Percentiles rank a stretch among this genome's conserved stretches.
Evolutionary conservation across 208 protist species (phyloP).

Genomic region (Blastocrithidia nonstop): DNA sequence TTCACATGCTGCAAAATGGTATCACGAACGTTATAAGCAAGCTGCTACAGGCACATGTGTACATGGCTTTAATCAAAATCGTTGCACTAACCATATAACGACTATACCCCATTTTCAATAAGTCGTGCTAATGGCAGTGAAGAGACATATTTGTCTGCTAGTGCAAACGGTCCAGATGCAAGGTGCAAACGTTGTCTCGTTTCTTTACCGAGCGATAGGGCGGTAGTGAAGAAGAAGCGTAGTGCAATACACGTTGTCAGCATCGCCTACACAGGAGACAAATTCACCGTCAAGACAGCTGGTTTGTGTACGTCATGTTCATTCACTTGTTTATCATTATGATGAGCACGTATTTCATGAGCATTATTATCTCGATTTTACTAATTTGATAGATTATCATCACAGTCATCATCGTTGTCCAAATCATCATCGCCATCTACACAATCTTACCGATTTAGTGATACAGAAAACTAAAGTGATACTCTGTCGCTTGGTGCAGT

Average conservation of each 20-base stretch:
- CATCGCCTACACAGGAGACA: slow-evolving; percentile 64
- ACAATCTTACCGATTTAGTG: slow-evolving; percentile 6
- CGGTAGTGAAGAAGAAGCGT: slow-evolving; percentile 49
- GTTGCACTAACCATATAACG: slow-evolving; percentile 10
- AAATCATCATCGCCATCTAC: too few species aligned
- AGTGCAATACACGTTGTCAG: slow-evolving; percentile 31
- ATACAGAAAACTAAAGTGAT: slow-evolving; percentile 19
- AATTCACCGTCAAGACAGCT: slow-evolving; percentile 16
- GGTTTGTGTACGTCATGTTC: neutral
- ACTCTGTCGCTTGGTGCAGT: slow-evolving; percentile 14
- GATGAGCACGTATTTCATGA: neutral
- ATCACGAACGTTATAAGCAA: slow-evolving; percentile 55
- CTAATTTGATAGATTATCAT: neutral
- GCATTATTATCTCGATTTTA: neutral
- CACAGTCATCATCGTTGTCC: neutral
- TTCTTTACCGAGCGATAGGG: slow-evolving; percentile 6
- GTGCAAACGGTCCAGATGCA: slow-evolving; percentile 2
- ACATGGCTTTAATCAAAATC: slow-evolving; percentile 8
- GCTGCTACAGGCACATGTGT: slow-evolving; percentile 52
- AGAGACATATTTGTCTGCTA: slow-evolving; percentile 30
- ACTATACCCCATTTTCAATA: slow-evolving; percentile 39
- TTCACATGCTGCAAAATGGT: slow-evolving; percentile 32
- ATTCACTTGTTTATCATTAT: neutral
- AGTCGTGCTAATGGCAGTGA: slow-evolving; percentile 26
- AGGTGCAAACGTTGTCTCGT: slow-evolving; percentile 5